Evolutionary conservation across 805 yeast genomes (phyloP).

Genomic region (Pichia deserticola): DNA sequence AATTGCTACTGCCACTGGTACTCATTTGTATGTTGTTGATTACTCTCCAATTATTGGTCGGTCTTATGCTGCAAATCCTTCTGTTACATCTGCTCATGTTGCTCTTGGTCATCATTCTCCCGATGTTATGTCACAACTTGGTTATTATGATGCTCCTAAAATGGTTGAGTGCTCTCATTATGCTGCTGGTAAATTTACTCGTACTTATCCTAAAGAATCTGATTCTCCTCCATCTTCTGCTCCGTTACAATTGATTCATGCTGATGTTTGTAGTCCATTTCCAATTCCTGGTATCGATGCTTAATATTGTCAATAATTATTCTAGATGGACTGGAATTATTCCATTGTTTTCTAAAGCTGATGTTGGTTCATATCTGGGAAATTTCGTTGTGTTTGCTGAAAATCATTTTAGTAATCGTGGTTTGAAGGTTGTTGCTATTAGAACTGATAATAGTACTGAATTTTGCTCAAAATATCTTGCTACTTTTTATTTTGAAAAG

Average conservation of each 20-base stretch:
- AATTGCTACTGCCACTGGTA: background rate
- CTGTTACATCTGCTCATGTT: background rate
- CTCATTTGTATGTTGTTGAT: background rate
- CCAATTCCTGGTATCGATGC: constrained; percentile 6
- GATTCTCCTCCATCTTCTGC: background rate
- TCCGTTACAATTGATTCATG: constrained; percentile 1
- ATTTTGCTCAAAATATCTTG: background rate
- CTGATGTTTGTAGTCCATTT: constrained; percentile 6
- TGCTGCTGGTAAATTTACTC: constrained; percentile 1
- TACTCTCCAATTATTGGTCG: background rate
- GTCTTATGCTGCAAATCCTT: background rate
- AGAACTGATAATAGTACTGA: background rate
- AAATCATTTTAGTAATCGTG: background rate
- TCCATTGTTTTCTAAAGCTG: background rate
- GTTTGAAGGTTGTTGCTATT: background rate
- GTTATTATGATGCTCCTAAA: background rate
- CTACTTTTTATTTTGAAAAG: background rate
- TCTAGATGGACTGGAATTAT: background rate
- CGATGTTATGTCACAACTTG: background rate
- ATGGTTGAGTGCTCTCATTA: background rate
- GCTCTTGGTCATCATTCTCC: constrained; percentile 1
- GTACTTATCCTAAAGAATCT: background rate
- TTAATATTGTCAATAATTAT: constrained; percentile 8
- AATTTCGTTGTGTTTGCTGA: background rate
- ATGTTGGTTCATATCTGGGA: background rate